Evolutionary conservation across 1,284 basidiomycete species (phyloP).

Genomic region (Austroboletus rostrupii): DNA sequence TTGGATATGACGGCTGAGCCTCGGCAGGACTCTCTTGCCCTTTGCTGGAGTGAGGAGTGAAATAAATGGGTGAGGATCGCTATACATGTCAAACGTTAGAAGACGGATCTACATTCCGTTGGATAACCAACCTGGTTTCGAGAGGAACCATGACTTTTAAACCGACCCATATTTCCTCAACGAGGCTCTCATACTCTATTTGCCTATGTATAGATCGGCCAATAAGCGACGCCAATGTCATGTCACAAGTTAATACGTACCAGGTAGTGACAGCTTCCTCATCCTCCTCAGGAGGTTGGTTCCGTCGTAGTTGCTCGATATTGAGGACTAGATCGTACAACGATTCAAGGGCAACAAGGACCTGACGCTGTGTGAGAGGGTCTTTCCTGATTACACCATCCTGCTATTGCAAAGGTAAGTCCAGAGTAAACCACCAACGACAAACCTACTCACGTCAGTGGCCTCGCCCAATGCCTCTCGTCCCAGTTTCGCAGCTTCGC

Average conservation of each 20-base stretch:
- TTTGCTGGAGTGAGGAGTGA: slow-evolving; percentile 87
- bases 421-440: not conserved
- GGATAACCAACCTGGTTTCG: slow-evolving; percentile 67
- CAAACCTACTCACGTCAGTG: slow-evolving; percentile 41
- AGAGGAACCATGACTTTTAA: slow-evolving; percentile 87
- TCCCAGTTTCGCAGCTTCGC: slow-evolving; percentile 69
- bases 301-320: slow-evolving; percentile 83
- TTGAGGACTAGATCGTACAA: slow-evolving; percentile 84
- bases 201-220: slow-evolving; percentile 41
- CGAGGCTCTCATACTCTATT: slow-evolving; percentile 54
- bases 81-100: slow-evolving; percentile 29
- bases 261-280: slow-evolving; percentile 51
- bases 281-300: slow-evolving; percentile 67
- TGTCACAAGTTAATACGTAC: slow-evolving; percentile 35
- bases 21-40: slow-evolving; percentile 89
- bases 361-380: slow-evolving; percentile 76
- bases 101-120: not conserved
- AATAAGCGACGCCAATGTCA: not conserved
- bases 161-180: slow-evolving; percentile 77
- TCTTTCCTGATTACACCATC: slow-evolving; percentile 58
- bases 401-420: slow-evolving; percentile 33
- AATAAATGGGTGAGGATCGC: slow-evolving; percentile 95
- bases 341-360: slow-evolving; percentile 78
- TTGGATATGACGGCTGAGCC: slow-evolving; percentile 84
- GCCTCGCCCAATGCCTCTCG: slow-evolving; percentile 60